A percentile compares a stretch with the other conserved stretches of the same genome.
Evolutionary conservation across 345 rosid species (phyloP).

Genomic region (Citrus cavaleriei): DNA sequence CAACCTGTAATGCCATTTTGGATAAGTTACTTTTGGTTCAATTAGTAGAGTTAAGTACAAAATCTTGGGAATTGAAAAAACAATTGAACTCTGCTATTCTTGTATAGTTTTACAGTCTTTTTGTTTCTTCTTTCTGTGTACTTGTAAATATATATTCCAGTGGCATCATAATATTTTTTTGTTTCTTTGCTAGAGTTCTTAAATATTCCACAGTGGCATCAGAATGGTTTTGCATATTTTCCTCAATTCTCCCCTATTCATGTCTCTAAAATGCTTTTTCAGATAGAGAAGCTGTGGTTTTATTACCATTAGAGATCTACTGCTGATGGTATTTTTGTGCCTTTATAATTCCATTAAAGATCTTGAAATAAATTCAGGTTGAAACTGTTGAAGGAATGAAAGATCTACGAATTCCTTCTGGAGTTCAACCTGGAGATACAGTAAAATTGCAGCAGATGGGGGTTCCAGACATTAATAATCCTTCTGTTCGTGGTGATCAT

Average conservation of each 20-base stretch:
- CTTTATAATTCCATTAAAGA: background rate
- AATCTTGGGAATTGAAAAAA: background rate
- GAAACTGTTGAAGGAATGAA: conserved; percentile 78
- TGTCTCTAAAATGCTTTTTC: background rate
- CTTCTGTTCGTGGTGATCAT: conserved; percentile 81
- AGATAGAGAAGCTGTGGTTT: background rate
- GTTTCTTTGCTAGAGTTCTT: too few species aligned
- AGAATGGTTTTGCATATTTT: background rate
- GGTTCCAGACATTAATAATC: conserved; percentile 76
- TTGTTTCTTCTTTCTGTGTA: background rate
- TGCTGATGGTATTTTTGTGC: background rate
- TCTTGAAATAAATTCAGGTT: conserved; percentile 51
- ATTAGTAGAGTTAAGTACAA: background rate
- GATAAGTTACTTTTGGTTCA: background rate
- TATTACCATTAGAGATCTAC: background rate
- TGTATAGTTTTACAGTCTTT: background rate
- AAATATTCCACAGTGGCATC: background rate
- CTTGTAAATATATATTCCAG: too few species aligned
- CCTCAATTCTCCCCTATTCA: conserved; percentile 1
- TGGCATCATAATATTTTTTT: background rate
- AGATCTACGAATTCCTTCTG: conserved; percentile 73
- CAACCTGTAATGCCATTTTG: background rate
- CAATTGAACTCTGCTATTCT: background rate
- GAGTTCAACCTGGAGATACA: conserved; percentile 81
- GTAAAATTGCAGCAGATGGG: conserved; percentile 63